Evolutionary conservation across 2,329 filamentous ascomycete species (phyloP).

Genomic region (Verticillium dahliae): DNA sequence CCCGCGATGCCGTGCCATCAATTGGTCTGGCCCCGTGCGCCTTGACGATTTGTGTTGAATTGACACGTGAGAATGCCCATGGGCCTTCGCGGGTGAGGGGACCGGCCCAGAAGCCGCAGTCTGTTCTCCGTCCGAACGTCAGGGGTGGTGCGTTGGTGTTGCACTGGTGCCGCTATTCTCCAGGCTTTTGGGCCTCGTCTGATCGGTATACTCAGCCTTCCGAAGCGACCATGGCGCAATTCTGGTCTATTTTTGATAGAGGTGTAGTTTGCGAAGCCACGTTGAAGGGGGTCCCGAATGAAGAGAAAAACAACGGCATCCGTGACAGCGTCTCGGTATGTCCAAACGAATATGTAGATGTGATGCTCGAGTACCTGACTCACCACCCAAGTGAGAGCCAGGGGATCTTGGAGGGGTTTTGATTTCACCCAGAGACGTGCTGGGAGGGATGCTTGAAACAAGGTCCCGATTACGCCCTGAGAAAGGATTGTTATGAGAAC

Average conservation of each 20-base stretch:
- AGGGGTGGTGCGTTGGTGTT: neutral
- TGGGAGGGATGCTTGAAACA: too few species aligned
- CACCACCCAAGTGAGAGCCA: too few species aligned
- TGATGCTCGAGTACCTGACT: too few species aligned
- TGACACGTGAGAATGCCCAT: neutral
- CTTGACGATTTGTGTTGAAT: neutral
- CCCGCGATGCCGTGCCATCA: neutral
- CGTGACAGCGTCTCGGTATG: too few species aligned
- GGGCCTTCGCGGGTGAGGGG: neutral
- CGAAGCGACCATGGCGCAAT: neutral
- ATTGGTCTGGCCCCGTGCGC: neutral
- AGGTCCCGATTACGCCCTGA: too few species aligned
- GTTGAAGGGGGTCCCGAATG: neutral
- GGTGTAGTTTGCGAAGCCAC: neutral
- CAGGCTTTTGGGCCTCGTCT: neutral
- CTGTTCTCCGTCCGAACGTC: neutral
- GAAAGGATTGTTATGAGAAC: too few species aligned
- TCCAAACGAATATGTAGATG: too few species aligned
- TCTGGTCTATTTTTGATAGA: neutral
- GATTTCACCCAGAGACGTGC: too few species aligned
- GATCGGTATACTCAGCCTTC: neutral
- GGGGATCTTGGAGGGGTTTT: too few species aligned
- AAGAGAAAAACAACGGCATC: too few species aligned
- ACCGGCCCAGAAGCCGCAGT: neutral
- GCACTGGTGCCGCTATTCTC: neutral